Conservation (phyloP, 2,329 filamentous ascomycete genomes). For the Arthroderma sp. region DNA sequence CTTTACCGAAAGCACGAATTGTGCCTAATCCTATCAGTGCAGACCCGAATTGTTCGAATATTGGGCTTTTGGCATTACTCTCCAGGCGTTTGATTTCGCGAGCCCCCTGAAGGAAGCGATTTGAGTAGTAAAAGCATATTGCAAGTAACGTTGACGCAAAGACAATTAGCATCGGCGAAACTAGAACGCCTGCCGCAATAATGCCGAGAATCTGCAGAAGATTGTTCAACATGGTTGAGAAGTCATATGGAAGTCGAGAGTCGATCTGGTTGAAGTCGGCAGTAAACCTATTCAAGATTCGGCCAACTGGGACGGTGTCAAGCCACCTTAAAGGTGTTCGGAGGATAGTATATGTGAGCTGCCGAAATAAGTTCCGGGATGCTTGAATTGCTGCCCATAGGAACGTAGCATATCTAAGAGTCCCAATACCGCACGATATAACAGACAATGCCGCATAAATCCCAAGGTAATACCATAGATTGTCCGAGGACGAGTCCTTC, state of each 20-base stretch:
- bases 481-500: slow-evolving; percentile 11
- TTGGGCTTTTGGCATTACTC: slow-evolving; percentile 62
- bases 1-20: slow-evolving; percentile 63
- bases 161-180: slow-evolving; percentile 55
- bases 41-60: slow-evolving; percentile 69
- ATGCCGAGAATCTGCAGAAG: slow-evolving; percentile 53
- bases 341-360: slow-evolving; percentile 54
- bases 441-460: slow-evolving; percentile 55
- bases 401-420: slow-evolving; percentile 50
- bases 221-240: slow-evolving; percentile 50
- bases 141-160: slow-evolving; percentile 48
- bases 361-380: slow-evolving; percentile 55
- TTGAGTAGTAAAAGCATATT: slow-evolving; percentile 47
- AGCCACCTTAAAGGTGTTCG: slow-evolving; percentile 66
- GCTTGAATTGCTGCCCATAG: slow-evolving; percentile 56
- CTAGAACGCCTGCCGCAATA: slow-evolving; percentile 53
- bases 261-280: slow-evolving; percentile 66
- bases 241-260: slow-evolving; percentile 50
- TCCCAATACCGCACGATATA: slow-evolving; percentile 46
- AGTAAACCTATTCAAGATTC: slow-evolving; percentile 67
- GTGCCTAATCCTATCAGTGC: slow-evolving; percentile 61
- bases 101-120: slow-evolving; percentile 56
- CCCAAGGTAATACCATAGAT: slow-evolving; percentile 52
- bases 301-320: slow-evolving; percentile 65
- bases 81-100: slow-evolving; percentile 67